phyloP scores from a whole-genome alignment of 176 grass and related monocot genomes.

The Avena sativa region DNA sequence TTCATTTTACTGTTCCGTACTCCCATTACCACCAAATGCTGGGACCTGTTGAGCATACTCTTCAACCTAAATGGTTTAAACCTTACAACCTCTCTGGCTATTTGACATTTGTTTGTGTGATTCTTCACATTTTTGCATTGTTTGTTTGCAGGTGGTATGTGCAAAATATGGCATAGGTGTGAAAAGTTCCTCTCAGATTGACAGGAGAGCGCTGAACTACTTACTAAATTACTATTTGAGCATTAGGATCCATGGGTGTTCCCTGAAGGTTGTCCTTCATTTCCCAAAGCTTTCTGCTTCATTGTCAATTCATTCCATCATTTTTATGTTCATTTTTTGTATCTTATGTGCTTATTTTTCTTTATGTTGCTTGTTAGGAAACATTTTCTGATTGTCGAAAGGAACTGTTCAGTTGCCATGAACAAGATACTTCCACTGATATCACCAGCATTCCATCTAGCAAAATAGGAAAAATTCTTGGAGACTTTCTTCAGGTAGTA shows the following conservation, averaged over 20 bases:
- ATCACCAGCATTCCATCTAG: slow-evolving; percentile 28
- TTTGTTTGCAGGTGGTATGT: slow-evolving; percentile 55
- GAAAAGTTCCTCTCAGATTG: slow-evolving; percentile 56
- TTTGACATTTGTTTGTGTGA: slow-evolving; percentile 20
- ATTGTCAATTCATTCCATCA: slow-evolving; percentile 24
- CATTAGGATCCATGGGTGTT: slow-evolving; percentile 36
- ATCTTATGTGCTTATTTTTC: slow-evolving; percentile 28
- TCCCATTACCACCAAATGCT: neutral
- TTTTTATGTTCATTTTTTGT: slow-evolving; percentile 25
- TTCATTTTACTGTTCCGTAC: neutral
- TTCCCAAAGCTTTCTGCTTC: neutral
- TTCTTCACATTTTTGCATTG: neutral
- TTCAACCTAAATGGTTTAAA: neutral
- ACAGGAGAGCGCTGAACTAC: slow-evolving; percentile 52
- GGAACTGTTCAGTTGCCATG: slow-evolving; percentile 41
- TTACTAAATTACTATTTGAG: slow-evolving; percentile 59
- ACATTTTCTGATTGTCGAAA: slow-evolving; percentile 41
- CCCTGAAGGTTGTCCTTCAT: slow-evolving; percentile 55
- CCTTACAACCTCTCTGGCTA: neutral
- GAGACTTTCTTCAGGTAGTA: slow-evolving; percentile 56
- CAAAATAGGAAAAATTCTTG: slow-evolving; percentile 39
- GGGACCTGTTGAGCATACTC: neutral
- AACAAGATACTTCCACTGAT: slow-evolving; percentile 31
- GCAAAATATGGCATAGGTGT: slow-evolving; percentile 51
- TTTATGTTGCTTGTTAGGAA: slow-evolving; percentile 51